Evolutionary conservation across 2,329 filamentous ascomycete species (phyloP), one percentile per base, ranked within the genome.

Genomic region (Curvularia eragrostidis): DNA sequence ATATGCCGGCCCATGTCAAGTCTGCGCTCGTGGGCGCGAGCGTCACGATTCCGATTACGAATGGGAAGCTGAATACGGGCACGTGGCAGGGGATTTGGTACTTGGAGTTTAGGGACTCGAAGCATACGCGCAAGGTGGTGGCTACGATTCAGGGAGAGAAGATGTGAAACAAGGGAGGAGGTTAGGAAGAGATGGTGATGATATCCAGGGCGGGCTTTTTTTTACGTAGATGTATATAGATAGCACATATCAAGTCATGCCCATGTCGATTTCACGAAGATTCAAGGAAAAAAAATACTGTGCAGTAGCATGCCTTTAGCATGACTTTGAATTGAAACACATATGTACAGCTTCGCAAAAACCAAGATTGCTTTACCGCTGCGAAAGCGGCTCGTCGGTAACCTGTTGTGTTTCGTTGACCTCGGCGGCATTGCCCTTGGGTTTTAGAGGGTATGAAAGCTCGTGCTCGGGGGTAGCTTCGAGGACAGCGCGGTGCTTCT

Each of bases 1-100:
- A 98, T 78, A 97, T 98, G 92, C 95, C 95, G 36, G 90, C 93
- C 58, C 95, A 99, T 78, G 89, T 99, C 76, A 99, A 99, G 80
- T 92, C 89, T 56, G 90, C 92, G 0, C 80, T 99, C 48, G 84
- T 98, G 28, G 95, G 95, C 13, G 91, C 93, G 3, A 96, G 90
- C 67, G 87, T 98, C 2, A 94, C 89, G 5, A 90, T 99, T 57
- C 95, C 95, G 1, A 97, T 99, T 75, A 89, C 86, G 59, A 88
- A 98, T 71, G 95, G 95, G 38, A 88, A 85, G 67, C 77, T 98
- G 74, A 88, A 81, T 9, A 86, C 83, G 15, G 87, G 87, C 1
- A 89, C 86, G 15, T 94, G 91, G 91, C 91, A 95, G 87, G 87
- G 95, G 0, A 94, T 98, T 58, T 98, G 91, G 91, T 96, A 96